Evolutionary conservation across 208 protist species (phyloP).

Genomic region (Histomonas meleagridis): DNA sequence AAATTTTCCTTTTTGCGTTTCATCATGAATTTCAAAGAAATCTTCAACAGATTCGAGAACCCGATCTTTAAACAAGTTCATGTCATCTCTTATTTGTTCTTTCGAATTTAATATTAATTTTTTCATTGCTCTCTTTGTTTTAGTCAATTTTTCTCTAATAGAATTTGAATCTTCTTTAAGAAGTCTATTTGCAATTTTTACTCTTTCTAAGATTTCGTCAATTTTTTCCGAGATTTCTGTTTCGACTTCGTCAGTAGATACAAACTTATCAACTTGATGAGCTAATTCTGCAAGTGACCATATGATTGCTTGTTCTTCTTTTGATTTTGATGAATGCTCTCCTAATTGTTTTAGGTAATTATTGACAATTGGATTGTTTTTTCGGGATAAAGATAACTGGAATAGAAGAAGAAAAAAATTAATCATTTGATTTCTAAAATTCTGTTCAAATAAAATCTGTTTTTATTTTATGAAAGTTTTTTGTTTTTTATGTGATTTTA

Average conservation of each 20-base stretch:
- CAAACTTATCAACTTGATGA: neutral
- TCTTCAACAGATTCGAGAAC: neutral
- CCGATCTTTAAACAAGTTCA: neutral
- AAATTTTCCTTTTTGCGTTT: neutral
- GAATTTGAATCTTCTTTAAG: neutral
- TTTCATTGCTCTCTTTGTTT: neutral
- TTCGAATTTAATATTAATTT: neutral
- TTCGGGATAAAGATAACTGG: neutral
- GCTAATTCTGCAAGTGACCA: conserved; percentile 18
- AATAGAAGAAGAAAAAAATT: too few relatives aligned
- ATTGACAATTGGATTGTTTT: neutral
- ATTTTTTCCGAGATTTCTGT: neutral
- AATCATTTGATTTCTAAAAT: too few relatives aligned
- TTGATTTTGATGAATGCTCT: neutral
- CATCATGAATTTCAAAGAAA: neutral
- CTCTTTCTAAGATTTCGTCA: neutral
- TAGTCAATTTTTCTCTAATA: neutral
- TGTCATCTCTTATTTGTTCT: neutral
- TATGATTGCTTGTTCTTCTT: conserved; percentile 26
- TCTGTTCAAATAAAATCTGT: too few relatives aligned
- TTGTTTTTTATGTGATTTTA: too few relatives aligned
- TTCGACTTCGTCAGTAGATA: neutral
- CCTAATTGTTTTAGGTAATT: neutral
- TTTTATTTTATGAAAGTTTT: too few relatives aligned
- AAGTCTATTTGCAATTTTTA: neutral